phyloP scores from a whole-genome alignment of 441 rosid species.

The Erodium moschatum region DNA sequence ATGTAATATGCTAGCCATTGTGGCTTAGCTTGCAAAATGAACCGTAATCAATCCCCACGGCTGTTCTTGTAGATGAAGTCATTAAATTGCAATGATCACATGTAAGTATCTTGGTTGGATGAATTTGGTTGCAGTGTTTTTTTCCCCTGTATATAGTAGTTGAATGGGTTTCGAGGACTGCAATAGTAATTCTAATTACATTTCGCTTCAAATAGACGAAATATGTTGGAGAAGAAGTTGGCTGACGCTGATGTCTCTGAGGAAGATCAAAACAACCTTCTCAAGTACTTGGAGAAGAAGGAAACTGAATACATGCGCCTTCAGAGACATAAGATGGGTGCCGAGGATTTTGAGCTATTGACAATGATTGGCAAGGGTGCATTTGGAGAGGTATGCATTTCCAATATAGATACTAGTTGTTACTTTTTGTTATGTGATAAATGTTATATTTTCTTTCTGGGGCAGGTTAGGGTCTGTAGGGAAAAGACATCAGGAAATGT shows the following conservation, averaged over 20 bases:
- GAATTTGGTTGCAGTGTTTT: too few relatives aligned
- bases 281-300: constrained; percentile 34
- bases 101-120: too few relatives aligned
- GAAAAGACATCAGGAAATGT: constrained; percentile 20
- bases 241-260: constrained; percentile 25
- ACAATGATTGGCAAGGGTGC: constrained; percentile 23
- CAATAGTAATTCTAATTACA: neutral
- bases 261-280: constrained; percentile 27
- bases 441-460: neutral
- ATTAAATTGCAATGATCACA: neutral
- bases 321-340: constrained; percentile 40
- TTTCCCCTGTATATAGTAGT: neutral
- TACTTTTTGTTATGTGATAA: neutral
- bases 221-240: constrained; percentile 31
- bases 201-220: neutral
- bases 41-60: too few relatives aligned
- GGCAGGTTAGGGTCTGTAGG: constrained; percentile 26
- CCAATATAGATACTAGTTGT: neutral
- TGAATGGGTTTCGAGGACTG: neutral
- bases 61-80: neutral
- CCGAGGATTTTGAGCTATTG: constrained; percentile 31
- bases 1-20: too few relatives aligned
- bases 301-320: constrained; percentile 39
- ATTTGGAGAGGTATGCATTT: neutral
- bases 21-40: too few relatives aligned